These are phyloP conservation scores for Asterionellopsis glacialis DNA, from an alignment of 108 stramenopile species.

Conservation along the genomic window DNA sequence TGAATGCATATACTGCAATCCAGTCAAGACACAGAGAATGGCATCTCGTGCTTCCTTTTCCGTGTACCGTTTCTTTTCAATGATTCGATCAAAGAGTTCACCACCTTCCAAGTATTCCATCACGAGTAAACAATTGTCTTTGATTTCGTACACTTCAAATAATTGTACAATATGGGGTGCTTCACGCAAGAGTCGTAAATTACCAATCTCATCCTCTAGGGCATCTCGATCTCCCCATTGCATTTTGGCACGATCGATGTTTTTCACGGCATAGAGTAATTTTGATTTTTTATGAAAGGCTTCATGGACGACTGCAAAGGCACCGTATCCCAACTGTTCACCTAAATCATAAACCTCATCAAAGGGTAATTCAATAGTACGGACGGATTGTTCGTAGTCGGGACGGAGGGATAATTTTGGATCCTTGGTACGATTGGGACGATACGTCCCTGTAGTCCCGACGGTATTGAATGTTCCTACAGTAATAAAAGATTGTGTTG, in stretches of 20 bases:
- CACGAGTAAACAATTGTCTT: constrained; percentile 62
- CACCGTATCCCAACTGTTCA: constrained; percentile 64
- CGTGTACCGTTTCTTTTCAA: constrained; percentile 64
- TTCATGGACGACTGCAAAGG: constrained; percentile 71
- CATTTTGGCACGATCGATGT: constrained; percentile 67
- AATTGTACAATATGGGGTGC: constrained; percentile 85
- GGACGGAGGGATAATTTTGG: too few species aligned
- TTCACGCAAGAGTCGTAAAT: constrained; percentile 42
- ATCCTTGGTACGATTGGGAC: too few species aligned
- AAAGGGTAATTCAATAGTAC: too few species aligned
- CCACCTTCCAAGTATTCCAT: constrained; percentile 84
- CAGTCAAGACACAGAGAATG: constrained; percentile 52
- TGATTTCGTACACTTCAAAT: constrained; percentile 69
- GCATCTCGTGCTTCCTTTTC: constrained; percentile 70
- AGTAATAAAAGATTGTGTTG: too few species aligned
- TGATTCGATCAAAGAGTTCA: constrained; percentile 93
- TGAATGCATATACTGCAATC: constrained; percentile 83
- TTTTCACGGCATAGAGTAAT: constrained; percentile 64
- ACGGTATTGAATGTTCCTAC: too few species aligned
- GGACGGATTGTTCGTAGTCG: too few species aligned
- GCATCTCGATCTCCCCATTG: constrained; percentile 55
- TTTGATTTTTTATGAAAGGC: constrained; percentile 50
- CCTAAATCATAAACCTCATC: too few species aligned
- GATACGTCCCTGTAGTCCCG: too few species aligned
- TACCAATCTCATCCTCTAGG: constrained; percentile 62